Evolutionary conservation across 2,329 filamentous ascomycete species (phyloP), one percentile per base, ranked within the genome.

Genomic region (Arthrinium puccinioides): DNA sequence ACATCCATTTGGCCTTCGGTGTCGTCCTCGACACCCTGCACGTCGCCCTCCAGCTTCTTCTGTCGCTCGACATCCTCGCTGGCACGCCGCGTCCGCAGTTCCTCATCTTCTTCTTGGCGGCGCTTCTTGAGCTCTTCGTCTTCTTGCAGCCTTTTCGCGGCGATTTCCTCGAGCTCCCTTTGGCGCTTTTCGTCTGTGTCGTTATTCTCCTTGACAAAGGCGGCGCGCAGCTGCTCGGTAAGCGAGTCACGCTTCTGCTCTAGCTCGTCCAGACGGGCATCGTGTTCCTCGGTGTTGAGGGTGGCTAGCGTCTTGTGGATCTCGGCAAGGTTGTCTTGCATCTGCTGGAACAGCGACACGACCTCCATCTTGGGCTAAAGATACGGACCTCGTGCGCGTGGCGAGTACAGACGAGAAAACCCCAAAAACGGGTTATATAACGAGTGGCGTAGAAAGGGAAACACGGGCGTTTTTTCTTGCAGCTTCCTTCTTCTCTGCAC

Each of bases 261-360:
- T n/a, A 66, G 53, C 24, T 56, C 55, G 30, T 64, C 60, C 10
- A 67, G 58, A 18, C 51, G 54, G 2, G 54, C 44, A 33, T 62
- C 53, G 41, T 66, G 61, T 8, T 52, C 43, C 6, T 51, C 47
- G 2, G 49, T 48, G 9, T 58, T 52, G 15, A 67, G 48, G 2
- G 53, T 48, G 10, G 54, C 49, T 23, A 68, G 47, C 16, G 64
- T 62, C 20, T 36, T 40, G 40, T 61, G 58, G 40, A 69, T 66
- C 13, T 54, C 51, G 1, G 59, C 56, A 30, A 69, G 52, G 15
- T 59, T 66, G 37, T 66, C 59, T 43, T 60, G 60, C 62, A 69
- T 63, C 47, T 65, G 59, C 42, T 57, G 49, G 44, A 67, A 57
- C 32, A 68, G 60, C 29, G 52, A 43, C 11, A 60, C 53, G 41